These are phyloP conservation scores for Thecaphora thlaspeos DNA, from an alignment of 1,284 basidiomycete genomes.

Conservation along the genomic window DNA sequence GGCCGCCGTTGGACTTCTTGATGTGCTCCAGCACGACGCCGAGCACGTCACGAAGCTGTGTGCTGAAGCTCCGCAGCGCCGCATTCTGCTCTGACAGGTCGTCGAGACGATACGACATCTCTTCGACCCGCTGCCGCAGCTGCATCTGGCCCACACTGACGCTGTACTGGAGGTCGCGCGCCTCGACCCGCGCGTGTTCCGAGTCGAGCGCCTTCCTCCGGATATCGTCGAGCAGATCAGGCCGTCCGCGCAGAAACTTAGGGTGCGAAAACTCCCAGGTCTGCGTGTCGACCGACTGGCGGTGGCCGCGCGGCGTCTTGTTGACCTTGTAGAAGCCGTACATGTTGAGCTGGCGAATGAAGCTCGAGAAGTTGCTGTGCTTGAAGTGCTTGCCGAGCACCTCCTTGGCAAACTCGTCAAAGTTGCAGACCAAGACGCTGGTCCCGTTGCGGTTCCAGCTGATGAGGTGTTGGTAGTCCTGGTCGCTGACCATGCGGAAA, in stretches of 20 bases:
- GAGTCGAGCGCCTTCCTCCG: conserved; percentile 69
- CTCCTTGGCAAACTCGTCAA: conserved; percentile 54
- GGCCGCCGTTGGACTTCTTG: conserved; percentile 41
- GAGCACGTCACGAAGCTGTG: conserved; percentile 35
- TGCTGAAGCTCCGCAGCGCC: conserved; percentile 32
- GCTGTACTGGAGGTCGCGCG: conserved; percentile 46
- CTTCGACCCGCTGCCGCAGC: conserved; percentile 44
- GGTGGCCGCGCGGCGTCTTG: conserved; percentile 76
- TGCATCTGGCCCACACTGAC: conserved; percentile 48
- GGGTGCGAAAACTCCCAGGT: conserved; percentile 86
- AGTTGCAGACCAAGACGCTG: conserved; percentile 51
- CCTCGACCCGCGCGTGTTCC: conserved; percentile 45
- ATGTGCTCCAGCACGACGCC: conserved; percentile 37
- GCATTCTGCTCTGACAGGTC: conserved; percentile 43
- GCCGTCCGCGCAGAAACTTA: conserved; percentile 77
- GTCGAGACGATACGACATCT: conserved; percentile 46
- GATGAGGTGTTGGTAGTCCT: conserved; percentile 48
- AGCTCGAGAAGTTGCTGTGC: conserved; percentile 74
- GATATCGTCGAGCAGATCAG: conserved; percentile 78
- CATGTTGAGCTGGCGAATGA: conserved; percentile 87
- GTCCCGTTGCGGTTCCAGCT: conserved; percentile 46
- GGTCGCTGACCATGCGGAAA: conserved; percentile 48
- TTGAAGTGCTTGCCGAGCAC: conserved; percentile 59
- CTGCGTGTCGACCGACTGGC: conserved; percentile 72
- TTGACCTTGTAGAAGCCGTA: conserved; percentile 58